phyloP scores from a whole-genome alignment of 2,329 filamentous ascomycete species.

The Amylocarpus encephaloides region DNA sequence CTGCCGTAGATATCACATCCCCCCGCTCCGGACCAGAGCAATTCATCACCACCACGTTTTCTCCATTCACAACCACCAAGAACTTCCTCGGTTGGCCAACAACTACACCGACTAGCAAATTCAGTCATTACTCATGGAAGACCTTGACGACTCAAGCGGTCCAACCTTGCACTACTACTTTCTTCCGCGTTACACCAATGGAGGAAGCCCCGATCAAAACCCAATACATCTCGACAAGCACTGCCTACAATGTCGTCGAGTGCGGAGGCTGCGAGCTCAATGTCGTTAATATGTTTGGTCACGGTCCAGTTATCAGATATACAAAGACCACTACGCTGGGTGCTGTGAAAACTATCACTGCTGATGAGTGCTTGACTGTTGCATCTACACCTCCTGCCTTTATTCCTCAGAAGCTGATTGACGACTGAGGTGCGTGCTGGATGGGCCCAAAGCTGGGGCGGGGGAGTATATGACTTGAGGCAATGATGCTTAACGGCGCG shows the following conservation, averaged over 20 bases:
- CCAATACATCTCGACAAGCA: not conserved
- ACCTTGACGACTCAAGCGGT: no score
- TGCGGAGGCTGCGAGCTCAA: not conserved
- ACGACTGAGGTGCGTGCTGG: no score
- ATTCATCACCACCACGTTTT: not conserved
- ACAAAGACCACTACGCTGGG: not conserved
- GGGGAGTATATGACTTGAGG: no score
- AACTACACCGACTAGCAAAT: not conserved
- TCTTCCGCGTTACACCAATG: not conserved
- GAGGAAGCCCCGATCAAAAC: not conserved
- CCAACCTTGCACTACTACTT: not conserved
- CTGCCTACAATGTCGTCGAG: not conserved
- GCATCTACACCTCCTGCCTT: not conserved
- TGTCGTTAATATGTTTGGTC: not conserved
- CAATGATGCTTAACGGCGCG: no score
- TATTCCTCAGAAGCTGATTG: not conserved
- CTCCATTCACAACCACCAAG: not conserved
- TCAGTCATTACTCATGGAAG: not conserved
- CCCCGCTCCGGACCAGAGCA: not conserved
- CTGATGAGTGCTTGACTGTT: not conserved
- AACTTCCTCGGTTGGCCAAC: not conserved
- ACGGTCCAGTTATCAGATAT: not conserved
- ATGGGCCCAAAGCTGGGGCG: no score
- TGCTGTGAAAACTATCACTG: not conserved
- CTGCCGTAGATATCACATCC: not conserved